Base-by-base conservation (phyloP, 768 basidiomycete genomes). In the Boletus pseudopeckii region DNA sequence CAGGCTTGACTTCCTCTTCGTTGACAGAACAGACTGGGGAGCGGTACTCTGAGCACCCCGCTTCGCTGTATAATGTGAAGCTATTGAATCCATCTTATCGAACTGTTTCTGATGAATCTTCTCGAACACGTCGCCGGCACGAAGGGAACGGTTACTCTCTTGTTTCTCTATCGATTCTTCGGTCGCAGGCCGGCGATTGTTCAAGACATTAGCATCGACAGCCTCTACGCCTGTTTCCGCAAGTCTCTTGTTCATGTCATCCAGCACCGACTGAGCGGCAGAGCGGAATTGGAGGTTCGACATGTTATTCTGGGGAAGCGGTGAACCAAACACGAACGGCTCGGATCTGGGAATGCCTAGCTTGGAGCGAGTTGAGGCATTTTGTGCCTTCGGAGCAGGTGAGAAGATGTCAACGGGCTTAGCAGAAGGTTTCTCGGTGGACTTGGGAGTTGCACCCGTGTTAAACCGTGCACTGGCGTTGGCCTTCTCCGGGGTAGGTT, bases 161-260 rank as follows among this genome's bases (percentile, higher is more conserved):
- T 41, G 47, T 37, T 44, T 50, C 32, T 22, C 45, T 10, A 34
- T 37, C n/a, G 42, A 22, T 18, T 40, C 59, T 47, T 55, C 51
- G 17, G 48, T 41, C 39, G n/a, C 48, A 4, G 48, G 48, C 22
- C 36, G 57, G 33, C 18, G 53, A 45, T 70, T 77, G 36, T 70
- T 61, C 45, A 86, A 74, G 28, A 85, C 68, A 38, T 75, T 70
- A 20, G 72, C 60, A 18, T 71, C 74, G 32, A 86, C 72, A 22
- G 72, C 72, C 32, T 80, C 73, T 7, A 82, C 77, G 2, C 85
- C 85, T 7, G 80, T 79, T 8, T 75, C 77, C 3, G 75, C 77
- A 10, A 92, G 76, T 3, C 88, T 82, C 47, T 77, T 75, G 65
- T 92, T 91, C 86, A 93, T 90, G 69, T 93, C 91, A 46, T 85